phyloP scores from a whole-genome alignment of 805 yeast species.

The Hanseniaspora lachancei region DNA sequence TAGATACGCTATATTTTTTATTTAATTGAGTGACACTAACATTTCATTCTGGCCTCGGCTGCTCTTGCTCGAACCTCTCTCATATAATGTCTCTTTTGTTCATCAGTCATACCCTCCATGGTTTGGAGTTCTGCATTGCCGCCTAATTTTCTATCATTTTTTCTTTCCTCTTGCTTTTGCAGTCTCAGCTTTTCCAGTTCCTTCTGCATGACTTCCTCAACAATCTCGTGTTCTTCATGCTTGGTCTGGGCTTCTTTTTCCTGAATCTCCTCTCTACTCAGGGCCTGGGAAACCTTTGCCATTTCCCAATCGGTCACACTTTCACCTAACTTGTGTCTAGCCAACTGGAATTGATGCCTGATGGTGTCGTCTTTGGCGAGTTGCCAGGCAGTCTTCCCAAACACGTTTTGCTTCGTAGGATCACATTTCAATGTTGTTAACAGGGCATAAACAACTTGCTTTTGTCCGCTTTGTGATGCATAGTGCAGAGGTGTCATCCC shows the following conservation, averaged over 20 bases:
- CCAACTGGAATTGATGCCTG: slow-evolving; percentile 49
- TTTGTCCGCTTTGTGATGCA: slow-evolving; percentile 55
- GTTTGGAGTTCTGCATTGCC: slow-evolving; percentile 28
- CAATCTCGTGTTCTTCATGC: slow-evolving; percentile 29
- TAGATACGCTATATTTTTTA: slow-evolving; percentile 27
- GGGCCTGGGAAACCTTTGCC: slow-evolving; percentile 51
- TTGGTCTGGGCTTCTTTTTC: slow-evolving; percentile 28
- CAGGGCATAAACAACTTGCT: slow-evolving; percentile 51
- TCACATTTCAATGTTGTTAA: slow-evolving; percentile 55
- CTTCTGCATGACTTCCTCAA: slow-evolving; percentile 32
- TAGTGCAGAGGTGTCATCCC: slow-evolving; percentile 44
- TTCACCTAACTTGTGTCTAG: slow-evolving; percentile 60
- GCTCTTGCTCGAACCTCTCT: slow-evolving; percentile 94
- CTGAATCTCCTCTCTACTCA: slow-evolving; percentile 44
- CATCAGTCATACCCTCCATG: slow-evolving; percentile 52
- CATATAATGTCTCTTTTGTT: slow-evolving; percentile 65
- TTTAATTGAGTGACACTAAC: slow-evolving; percentile 22
- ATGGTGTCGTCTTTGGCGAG: slow-evolving; percentile 37
- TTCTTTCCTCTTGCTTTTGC: slow-evolving; percentile 27
- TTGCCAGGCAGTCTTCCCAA: slow-evolving; percentile 60
- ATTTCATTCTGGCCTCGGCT: slow-evolving; percentile 69
- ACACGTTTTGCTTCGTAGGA: slow-evolving; percentile 42
- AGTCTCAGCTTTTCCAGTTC: slow-evolving; percentile 32
- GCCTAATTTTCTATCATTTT: slow-evolving; percentile 19
- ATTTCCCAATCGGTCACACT: slow-evolving; percentile 51